Conservation (phyloP, 805 yeast genomes). For the Tetrapisispora iriomotensis region DNA sequence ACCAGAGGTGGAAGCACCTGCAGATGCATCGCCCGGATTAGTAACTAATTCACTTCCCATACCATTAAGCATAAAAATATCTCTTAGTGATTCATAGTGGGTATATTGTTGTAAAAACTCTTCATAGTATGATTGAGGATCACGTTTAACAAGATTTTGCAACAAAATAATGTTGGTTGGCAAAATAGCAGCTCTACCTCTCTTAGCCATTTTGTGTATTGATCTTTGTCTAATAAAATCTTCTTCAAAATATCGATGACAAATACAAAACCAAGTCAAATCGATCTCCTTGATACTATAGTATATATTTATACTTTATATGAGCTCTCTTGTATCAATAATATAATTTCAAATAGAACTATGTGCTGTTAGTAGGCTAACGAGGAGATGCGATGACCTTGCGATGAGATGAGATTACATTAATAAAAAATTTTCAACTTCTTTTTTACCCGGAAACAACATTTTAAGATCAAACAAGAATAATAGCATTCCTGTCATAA, state of each 20-base stretch:
- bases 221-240: not conserved
- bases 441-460: not conserved
- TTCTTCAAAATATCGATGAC: too few relatives aligned
- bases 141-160: slow-evolving; percentile 88
- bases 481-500: too few relatives aligned
- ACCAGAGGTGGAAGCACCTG: slow-evolving; percentile 5
- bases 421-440: not conserved
- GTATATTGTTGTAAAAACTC: slow-evolving; percentile 89
- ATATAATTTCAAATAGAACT: not conserved
- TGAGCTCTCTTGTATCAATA: not conserved
- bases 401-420: slow-evolving; percentile 22
- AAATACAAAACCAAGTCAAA: too few relatives aligned
- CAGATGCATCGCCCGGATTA: slow-evolving; percentile 15
- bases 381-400: slow-evolving; percentile 3
- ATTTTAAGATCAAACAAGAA: not conserved
- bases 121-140: slow-evolving; percentile 88
- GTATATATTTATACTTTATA: too few relatives aligned
- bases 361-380: not conserved
- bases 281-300: too few relatives aligned
- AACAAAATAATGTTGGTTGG: slow-evolving; percentile 86
- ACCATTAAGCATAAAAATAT: slow-evolving; percentile 63
- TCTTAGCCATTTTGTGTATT: slow-evolving; percentile 54
- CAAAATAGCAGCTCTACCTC: slow-evolving; percentile 83
- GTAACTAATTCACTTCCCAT: slow-evolving; percentile 30
- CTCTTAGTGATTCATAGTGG: slow-evolving; percentile 85